phyloP scores from a whole-genome alignment of 1,139 yeast genomes.

The Wickerhamiella pararugosa region DNA sequence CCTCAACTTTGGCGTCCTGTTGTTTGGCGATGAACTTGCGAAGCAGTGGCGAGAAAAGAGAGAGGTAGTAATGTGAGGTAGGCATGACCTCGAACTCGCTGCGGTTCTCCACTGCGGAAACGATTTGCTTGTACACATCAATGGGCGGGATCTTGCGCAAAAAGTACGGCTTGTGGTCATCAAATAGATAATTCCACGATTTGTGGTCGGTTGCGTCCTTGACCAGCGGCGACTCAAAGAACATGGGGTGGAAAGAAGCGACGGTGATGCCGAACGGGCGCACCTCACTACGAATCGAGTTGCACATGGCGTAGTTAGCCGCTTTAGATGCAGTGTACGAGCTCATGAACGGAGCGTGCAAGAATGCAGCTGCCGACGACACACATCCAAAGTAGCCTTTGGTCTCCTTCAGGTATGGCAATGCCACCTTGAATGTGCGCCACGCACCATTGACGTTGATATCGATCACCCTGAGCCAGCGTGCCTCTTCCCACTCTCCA shows the following conservation, averaged over 20 bases:
- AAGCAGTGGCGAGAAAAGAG: too few relatives aligned
- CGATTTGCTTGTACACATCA: neutral
- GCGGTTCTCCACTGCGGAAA: conserved; percentile 3
- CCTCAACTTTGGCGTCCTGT: too few relatives aligned
- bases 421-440: conserved; percentile 14
- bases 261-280: conserved; percentile 3
- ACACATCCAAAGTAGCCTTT: conserved; percentile 12
- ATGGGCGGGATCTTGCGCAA: neutral
- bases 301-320: conserved; percentile 3
- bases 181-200: conserved; percentile 2
- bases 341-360: neutral
- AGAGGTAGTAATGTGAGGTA: too few relatives aligned
- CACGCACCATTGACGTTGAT: conserved; percentile 20
- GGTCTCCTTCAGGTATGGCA: conserved; percentile 16
- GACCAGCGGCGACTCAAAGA: conserved; percentile 7
- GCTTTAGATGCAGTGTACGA: conserved; percentile 6
- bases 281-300: conserved; percentile 6
- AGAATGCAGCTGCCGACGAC: conserved; percentile 8
- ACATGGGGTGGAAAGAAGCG: conserved; percentile 6
- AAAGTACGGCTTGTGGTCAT: conserved; percentile 1
- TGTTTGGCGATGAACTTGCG: too few relatives aligned
- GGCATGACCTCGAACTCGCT: conserved; percentile 1
- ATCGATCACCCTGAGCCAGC: conserved; percentile 18
- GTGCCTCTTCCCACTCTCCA: conserved; percentile 15
- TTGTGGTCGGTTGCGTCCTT: neutral